These are phyloP conservation scores for Microdochium paspali DNA, from an alignment of 2,329 filamentous ascomycete genomes.

Conservation along the genomic window DNA sequence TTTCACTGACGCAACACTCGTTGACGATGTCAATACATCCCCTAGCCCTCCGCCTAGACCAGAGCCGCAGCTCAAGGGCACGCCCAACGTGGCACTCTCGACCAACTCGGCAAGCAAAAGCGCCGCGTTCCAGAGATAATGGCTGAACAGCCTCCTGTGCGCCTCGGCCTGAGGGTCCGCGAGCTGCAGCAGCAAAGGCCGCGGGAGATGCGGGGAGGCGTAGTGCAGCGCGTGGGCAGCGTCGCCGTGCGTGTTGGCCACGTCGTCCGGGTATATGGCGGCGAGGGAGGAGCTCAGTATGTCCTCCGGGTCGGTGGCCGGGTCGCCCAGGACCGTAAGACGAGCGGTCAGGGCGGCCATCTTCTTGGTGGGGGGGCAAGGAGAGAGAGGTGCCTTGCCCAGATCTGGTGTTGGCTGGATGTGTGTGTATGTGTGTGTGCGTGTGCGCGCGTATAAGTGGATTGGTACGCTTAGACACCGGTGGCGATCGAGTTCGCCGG, in stretches of 20 bases:
- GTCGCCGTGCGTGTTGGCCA: slow-evolving; percentile 58
- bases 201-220: slow-evolving; percentile 38
- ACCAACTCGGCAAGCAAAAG: slow-evolving; percentile 46
- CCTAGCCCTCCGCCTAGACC: too few relatives aligned
- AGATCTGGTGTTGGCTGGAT: too few relatives aligned
- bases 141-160: slow-evolving; percentile 54
- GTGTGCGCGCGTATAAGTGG: too few relatives aligned
- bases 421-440: too few relatives aligned
- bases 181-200: slow-evolving; percentile 32
- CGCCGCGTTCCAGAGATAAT: slow-evolving; percentile 65
- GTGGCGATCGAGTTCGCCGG: too few relatives aligned
- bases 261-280: slow-evolving; percentile 60
- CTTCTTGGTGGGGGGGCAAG: background rate
- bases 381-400: background rate
- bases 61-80: slow-evolving; percentile 4
- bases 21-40: too few relatives aligned
- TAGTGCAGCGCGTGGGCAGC: slow-evolving; percentile 49
- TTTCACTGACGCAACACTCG: too few relatives aligned
- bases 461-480: too few relatives aligned
- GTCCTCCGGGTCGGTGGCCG: slow-evolving; percentile 42
- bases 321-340: slow-evolving; percentile 28
- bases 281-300: slow-evolving; percentile 49
- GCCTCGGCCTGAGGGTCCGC: slow-evolving; percentile 39
- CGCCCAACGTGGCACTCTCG: slow-evolving; percentile 34
- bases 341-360: slow-evolving; percentile 38